A percentile compares a stretch with the other conserved stretches of the same genome.
Conservation (phyloP, 1,284 basidiomycete genomes). For the Neonothopanus nambi region DNA sequence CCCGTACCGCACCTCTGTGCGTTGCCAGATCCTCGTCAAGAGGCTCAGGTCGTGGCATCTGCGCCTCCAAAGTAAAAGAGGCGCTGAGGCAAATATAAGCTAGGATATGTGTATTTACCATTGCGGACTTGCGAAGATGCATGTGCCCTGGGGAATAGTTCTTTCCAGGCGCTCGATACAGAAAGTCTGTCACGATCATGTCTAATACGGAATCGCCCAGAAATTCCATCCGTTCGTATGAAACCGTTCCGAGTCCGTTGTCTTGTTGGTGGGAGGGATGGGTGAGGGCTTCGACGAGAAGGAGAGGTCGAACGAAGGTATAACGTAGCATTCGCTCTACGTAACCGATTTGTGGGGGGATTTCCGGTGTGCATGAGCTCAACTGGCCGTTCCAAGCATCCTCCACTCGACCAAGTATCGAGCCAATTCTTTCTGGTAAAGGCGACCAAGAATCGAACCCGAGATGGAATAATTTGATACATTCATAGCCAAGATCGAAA, state of each 20-base stretch:
- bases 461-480: slow-evolving; percentile 56
- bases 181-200: slow-evolving; percentile 67
- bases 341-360: slow-evolving; percentile 48
- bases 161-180: slow-evolving; percentile 64
- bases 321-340: slow-evolving; percentile 77
- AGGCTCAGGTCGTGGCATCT: slow-evolving; percentile 46
- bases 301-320: slow-evolving; percentile 59
- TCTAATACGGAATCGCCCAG: slow-evolving; percentile 74
- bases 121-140: slow-evolving; percentile 59
- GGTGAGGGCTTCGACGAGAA: slow-evolving; percentile 77
- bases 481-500: slow-evolving; percentile 60
- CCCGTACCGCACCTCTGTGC: slow-evolving; percentile 20
- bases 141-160: slow-evolving; percentile 68
- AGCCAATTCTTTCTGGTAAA: slow-evolving; percentile 45
- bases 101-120: slow-evolving; percentile 72
- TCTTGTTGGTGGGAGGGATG: slow-evolving; percentile 72
- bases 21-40: not conserved
- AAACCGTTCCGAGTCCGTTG: slow-evolving; percentile 54
- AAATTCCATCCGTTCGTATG: slow-evolving; percentile 84
- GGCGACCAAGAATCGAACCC: slow-evolving; percentile 55
- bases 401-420: slow-evolving; percentile 46
- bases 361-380: slow-evolving; percentile 2
- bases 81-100: slow-evolving; percentile 62
- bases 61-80: slow-evolving; percentile 40
- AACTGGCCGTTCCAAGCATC: slow-evolving; percentile 19